A percentile compares a stretch with the other conserved stretches of the same genome.
These are phyloP conservation scores for Cladosporium halotolerans DNA, from an alignment of 2,329 filamentous ascomycete species.

Conservation along the genomic window DNA sequence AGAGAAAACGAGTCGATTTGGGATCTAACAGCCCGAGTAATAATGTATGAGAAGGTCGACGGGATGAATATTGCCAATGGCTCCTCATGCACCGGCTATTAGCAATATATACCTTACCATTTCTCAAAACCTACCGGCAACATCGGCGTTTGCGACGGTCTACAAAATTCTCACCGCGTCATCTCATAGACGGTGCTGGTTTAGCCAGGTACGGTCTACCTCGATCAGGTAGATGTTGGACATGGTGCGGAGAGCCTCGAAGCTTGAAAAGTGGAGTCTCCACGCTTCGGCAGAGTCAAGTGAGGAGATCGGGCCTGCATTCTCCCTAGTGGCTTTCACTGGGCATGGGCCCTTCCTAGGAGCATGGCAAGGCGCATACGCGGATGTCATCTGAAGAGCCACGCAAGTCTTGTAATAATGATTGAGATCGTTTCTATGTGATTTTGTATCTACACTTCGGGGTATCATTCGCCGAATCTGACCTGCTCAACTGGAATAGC, in stretches of 20 bases:
- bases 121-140: too few relatives aligned
- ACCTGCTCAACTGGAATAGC: slow-evolving; percentile 55
- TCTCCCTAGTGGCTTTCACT: neutral
- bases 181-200: neutral
- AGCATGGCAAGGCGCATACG: too few relatives aligned
- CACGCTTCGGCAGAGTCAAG: neutral
- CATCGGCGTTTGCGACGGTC: too few relatives aligned
- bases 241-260: neutral
- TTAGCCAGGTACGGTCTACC: slow-evolving; percentile 5
- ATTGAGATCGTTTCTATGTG: neutral
- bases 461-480: neutral
- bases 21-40: too few relatives aligned
- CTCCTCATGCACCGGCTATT: too few relatives aligned
- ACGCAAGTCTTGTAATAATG: too few relatives aligned
- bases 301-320: neutral
- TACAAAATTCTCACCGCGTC: neutral
- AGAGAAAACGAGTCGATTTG: too few relatives aligned
- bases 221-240: neutral
- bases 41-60: too few relatives aligned
- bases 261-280: neutral
- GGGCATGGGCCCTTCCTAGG: neutral
- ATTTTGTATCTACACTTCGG: neutral
- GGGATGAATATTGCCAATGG: too few relatives aligned
- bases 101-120: too few relatives aligned
- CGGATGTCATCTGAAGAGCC: too few relatives aligned